Conservation (phyloP, 768 basidiomycete genomes). For the Lactarius vividus region DNA sequence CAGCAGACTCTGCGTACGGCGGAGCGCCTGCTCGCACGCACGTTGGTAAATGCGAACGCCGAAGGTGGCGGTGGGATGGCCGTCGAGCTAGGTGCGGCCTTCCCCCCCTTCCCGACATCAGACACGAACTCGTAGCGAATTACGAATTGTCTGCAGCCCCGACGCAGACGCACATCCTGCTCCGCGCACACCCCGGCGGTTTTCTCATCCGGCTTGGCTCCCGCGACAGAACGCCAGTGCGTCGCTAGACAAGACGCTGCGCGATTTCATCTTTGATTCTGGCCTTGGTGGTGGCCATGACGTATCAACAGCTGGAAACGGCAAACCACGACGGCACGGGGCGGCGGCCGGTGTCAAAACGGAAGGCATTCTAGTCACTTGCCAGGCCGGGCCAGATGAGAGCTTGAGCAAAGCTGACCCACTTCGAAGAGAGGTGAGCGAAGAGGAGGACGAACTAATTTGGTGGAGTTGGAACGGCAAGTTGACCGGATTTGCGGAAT, state of each 20-base stretch:
- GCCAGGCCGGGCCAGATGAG: conserved; percentile 25
- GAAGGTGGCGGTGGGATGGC: conserved; percentile 43
- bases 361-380: conserved; percentile 45
- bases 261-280: conserved; percentile 37
- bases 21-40: conserved; percentile 45
- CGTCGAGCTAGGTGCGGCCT: conserved; percentile 40
- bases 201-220: conserved; percentile 46
- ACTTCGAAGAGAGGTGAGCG: conserved; percentile 26
- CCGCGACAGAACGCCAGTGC: conserved; percentile 44
- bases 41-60: conserved; percentile 44
- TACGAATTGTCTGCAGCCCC: conserved; percentile 36
- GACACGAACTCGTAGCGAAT: not conserved
- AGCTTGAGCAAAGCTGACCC: not conserved
- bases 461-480: conserved; percentile 56
- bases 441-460: conserved; percentile 48
- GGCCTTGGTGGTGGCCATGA: conserved; percentile 19
- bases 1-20: conserved; percentile 37
- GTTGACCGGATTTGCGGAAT: conserved; percentile 47
- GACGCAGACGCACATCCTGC: conserved; percentile 46
- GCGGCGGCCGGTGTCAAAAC: conserved; percentile 30
- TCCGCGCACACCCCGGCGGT: conserved; percentile 48
- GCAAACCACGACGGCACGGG: conserved; percentile 25
- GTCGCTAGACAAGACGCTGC: conserved; percentile 39
- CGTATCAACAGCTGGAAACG: conserved; percentile 25
- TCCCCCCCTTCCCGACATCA: not conserved